A percentile compares a stretch with the other conserved stretches of the same genome.
These are phyloP conservation scores for Erodium moschatum DNA, from an alignment of 441 rosid species.

Conservation along the genomic window DNA sequence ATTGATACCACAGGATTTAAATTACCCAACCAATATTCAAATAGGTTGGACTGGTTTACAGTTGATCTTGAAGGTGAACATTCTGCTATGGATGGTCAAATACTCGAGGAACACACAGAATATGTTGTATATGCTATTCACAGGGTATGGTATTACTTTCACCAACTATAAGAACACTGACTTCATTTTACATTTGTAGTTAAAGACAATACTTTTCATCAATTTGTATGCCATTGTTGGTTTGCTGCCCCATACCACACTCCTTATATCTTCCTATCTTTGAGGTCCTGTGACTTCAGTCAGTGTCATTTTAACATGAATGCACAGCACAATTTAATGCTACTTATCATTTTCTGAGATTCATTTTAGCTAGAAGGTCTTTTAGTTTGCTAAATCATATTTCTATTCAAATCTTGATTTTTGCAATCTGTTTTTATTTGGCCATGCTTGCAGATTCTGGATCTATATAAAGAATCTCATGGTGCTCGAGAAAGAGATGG, in stretches of 20 bases:
- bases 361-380: background rate
- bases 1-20: constrained; percentile 34
- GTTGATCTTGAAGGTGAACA: constrained; percentile 99
- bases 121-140: constrained; percentile 94
- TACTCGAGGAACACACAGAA: constrained; percentile 91
- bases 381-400: constrained; percentile 1
- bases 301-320: background rate
- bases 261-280: too few relatives aligned
- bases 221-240: background rate
- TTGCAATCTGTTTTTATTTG: constrained; percentile 11
- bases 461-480: constrained; percentile 69
- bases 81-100: constrained; percentile 98
- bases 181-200: too few relatives aligned
- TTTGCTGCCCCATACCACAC: too few relatives aligned
- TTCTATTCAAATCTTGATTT: constrained; percentile 1
- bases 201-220: background rate
- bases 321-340: background rate
- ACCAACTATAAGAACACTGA: background rate
- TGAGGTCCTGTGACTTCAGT: background rate
- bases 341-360: background rate
- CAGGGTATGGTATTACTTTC: constrained; percentile 46
- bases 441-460: constrained; percentile 58
- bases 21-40: constrained; percentile 51
- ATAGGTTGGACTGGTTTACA: constrained; percentile 83
- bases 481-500: constrained; percentile 66